Conservation (phyloP, 352 stramenopile species). For the Elongisporangium anandrum region DNA sequence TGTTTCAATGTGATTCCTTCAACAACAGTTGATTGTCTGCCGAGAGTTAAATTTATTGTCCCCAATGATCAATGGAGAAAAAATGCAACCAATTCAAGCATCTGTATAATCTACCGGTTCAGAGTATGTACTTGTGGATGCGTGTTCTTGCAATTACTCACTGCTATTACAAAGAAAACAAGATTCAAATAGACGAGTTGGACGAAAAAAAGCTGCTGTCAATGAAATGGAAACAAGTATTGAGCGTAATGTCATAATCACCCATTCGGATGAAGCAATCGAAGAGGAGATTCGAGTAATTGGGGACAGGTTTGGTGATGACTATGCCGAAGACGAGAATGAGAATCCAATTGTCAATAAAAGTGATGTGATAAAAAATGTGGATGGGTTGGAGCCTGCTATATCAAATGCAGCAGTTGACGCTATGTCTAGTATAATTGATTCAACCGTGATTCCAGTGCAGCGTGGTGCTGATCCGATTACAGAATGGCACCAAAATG, state of each 20-base stretch:
- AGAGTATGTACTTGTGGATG: constrained; percentile 1
- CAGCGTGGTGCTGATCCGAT: not conserved
- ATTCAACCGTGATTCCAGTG: not conserved
- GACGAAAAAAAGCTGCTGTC: no score
- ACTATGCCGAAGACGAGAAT: not conserved
- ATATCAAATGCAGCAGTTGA: constrained; percentile 2
- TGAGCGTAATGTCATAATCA: no score
- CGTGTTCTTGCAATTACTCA: not conserved
- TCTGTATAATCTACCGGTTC: not conserved
- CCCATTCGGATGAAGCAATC: no score
- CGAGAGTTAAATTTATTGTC: not conserved
- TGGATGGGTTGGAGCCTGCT: not conserved
- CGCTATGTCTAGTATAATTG: not conserved
- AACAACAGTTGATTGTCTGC: not conserved
- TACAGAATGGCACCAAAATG: constrained; percentile 3
- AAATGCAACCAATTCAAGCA: not conserved
- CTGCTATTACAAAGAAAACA: no score
- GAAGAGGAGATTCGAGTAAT: no score
- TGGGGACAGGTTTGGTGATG: not conserved
- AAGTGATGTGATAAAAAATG: not conserved
- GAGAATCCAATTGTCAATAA: not conserved
- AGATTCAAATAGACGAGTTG: not conserved
- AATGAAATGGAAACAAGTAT: no score
- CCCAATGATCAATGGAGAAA: constrained; percentile 1
- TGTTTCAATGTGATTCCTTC: constrained; percentile 1